Evolutionary conservation across 78 protist genomes (phyloP), one percentile per base, ranked within the genome.

Genomic region (Dictyostelium intermedium): DNA sequence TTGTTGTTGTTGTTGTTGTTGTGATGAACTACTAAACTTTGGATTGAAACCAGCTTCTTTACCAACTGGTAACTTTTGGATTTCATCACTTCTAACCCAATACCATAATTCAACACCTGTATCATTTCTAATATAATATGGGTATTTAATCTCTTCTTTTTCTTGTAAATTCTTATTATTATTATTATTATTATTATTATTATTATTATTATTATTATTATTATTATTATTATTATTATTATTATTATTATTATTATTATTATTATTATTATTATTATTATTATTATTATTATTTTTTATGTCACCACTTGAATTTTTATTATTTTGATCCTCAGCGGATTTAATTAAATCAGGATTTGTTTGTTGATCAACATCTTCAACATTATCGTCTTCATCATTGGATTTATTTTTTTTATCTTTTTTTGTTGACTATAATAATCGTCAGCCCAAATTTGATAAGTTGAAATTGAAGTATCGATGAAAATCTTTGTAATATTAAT

Each of bases 91-190:
- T 30, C 73, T 60, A 13, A 92, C 41, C 96, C 96, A 92, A 84
- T 85, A 93, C 92, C 92, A 93, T 45, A 93, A 14, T 13, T 66
- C 74, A 32, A 74, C 73, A 16, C 96, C 96, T 34, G 96, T 86
- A 72, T 41, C 85, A 43, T 93, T 93, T 32, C 39, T 74, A 14
- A 93, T 30, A 45, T 80, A 85, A 53, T 85, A 85, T 56, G 92
- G 79, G 78, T 85, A 89, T 11, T 30, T 32, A 50, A 66, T 45
- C 60, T 25, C 16, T 45, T 60, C 23, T 25, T 18, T 23, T 39
- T 39, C 18, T 27, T 41, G 60, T 56, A 18, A 39, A 14, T 69
- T 27, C 6, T 56, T 56, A 20, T 56, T 56, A 20, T 56, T 56
- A 20, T 56, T 20, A 56, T 20, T 20, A 20, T 56, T 20, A 20